These are phyloP conservation scores for Calcarisporium arbuscula DNA, from an alignment of 2,329 filamentous ascomycete species.

Conservation along the genomic window DNA sequence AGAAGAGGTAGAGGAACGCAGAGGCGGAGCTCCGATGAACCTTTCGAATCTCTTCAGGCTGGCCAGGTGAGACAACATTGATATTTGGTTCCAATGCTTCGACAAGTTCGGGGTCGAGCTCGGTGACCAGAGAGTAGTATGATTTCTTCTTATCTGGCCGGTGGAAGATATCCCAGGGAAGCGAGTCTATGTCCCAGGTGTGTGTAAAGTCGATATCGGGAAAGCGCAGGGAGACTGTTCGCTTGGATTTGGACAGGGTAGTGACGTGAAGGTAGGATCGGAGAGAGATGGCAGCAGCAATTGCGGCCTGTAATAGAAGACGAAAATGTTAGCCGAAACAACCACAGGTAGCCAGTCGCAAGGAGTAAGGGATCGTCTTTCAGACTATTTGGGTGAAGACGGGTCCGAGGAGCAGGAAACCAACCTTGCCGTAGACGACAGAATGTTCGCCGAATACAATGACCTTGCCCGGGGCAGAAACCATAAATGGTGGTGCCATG, in stretches of 20 bases:
- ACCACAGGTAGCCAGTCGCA: not conserved
- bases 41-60: conserved; percentile 67
- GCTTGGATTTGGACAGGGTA: conserved; percentile 83
- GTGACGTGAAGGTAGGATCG: conserved; percentile 96
- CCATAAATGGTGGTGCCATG: conserved; percentile 89
- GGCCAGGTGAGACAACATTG: conserved; percentile 58
- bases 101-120: conserved; percentile 76
- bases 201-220: conserved; percentile 85
- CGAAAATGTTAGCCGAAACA: conserved; percentile 1
- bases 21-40: conserved; percentile 77
- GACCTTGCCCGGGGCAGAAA: conserved; percentile 94
- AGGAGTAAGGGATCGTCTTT: too few species aligned
- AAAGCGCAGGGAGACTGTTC: conserved; percentile 82
- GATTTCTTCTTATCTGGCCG: conserved; percentile 82
- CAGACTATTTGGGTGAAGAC: not conserved
- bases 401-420: conserved; percentile 8
- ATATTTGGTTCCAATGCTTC: conserved; percentile 77
- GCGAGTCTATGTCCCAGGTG: conserved; percentile 86
- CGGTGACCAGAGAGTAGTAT: conserved; percentile 85
- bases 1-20: conserved; percentile 87
- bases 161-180: conserved; percentile 82
- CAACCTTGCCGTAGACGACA: conserved; percentile 91
- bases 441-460: conserved; percentile 98
- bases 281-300: conserved; percentile 90
- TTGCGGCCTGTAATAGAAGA: conserved; percentile 57